Conservation (phyloP, 495 filamentous ascomycete genomes). For the Trichoderma virens region DNA sequence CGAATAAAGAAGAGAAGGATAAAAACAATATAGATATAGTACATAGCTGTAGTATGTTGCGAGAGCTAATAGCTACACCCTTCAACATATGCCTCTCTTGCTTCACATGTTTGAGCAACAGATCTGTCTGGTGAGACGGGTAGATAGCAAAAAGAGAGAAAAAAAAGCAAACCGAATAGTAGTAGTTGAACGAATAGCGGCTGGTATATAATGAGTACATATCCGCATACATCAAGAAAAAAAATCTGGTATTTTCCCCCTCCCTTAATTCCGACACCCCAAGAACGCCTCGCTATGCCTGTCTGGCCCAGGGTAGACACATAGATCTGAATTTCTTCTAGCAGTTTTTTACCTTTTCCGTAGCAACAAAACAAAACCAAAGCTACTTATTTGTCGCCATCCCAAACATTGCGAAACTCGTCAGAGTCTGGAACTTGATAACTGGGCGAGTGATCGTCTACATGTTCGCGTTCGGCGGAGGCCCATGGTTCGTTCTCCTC, state of each 20-base stretch:
- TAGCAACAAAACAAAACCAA: neutral
- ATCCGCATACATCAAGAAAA: conserved; percentile 1
- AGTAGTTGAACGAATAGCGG: neutral
- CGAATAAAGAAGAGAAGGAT: neutral
- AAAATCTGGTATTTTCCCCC: neutral
- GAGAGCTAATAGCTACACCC: neutral
- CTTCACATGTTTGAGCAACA: neutral
- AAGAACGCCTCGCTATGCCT: conserved; percentile 8
- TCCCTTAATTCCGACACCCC: neutral
- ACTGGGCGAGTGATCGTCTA: neutral
- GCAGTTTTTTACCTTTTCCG: neutral
- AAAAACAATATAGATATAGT: neutral
- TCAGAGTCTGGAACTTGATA: conserved; percentile 19
- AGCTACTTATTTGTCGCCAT: conserved; percentile 14
- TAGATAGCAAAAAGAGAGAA: neutral
- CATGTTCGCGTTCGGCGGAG: neutral
- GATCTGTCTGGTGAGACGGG: neutral
- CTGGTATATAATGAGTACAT: neutral
- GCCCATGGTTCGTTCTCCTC: neutral
- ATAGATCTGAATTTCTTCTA: neutral
- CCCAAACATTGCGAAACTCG: conserved; percentile 32
- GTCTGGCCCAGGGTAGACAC: neutral
- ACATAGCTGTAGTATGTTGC: neutral
- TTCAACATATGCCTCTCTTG: neutral
- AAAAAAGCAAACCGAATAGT: neutral